A percentile compares a stretch with the other conserved stretches of the same genome.
Evolutionary conservation across 2,329 filamentous ascomycete species (phyloP).

Genomic region (Aspergillus fumigatiaffinis): DNA sequence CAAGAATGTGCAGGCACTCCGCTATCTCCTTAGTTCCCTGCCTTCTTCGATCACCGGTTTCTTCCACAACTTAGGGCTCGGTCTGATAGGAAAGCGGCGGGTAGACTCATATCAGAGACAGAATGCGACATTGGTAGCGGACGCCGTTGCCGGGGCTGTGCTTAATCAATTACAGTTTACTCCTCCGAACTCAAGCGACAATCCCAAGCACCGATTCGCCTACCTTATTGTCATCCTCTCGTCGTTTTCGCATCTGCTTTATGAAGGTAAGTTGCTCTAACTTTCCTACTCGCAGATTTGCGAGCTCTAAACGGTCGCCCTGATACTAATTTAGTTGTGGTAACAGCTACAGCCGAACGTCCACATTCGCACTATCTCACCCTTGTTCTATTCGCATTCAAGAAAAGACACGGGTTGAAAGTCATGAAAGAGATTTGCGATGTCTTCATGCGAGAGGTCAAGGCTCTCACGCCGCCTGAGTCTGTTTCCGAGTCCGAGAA

Average conservation of each 20-base stretch:
- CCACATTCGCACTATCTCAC: constrained; percentile 54
- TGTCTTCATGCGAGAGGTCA: constrained; percentile 61
- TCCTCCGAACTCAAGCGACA: constrained; percentile 45
- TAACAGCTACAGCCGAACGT: constrained; percentile 45
- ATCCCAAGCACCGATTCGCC: constrained; percentile 62
- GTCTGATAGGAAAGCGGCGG: constrained; percentile 70
- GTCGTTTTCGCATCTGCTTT: constrained; percentile 71
- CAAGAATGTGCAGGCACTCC: constrained; percentile 74
- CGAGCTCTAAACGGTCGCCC: background rate
- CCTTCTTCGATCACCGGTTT: constrained; percentile 78
- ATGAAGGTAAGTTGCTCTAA: constrained; percentile 55
- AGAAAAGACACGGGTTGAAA: constrained; percentile 71
- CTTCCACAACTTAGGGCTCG: constrained; percentile 79
- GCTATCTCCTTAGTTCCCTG: constrained; percentile 72
- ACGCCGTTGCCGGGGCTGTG: constrained; percentile 68
- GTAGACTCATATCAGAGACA: constrained; percentile 62
- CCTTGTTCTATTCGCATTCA: constrained; percentile 81
- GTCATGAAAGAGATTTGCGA: constrained; percentile 69
- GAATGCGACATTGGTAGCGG: constrained; percentile 58
- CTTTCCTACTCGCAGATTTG: background rate
- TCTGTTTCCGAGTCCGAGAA: constrained; percentile 37
- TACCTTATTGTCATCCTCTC: constrained; percentile 81
- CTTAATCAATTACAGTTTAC: constrained; percentile 61
- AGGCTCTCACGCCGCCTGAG: constrained; percentile 43
- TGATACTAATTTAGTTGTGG: constrained; percentile 5